These are phyloP conservation scores for Amoebophrya sp. DNA, from an alignment of 169 alveolate genomes.

Conservation along the genomic window DNA sequence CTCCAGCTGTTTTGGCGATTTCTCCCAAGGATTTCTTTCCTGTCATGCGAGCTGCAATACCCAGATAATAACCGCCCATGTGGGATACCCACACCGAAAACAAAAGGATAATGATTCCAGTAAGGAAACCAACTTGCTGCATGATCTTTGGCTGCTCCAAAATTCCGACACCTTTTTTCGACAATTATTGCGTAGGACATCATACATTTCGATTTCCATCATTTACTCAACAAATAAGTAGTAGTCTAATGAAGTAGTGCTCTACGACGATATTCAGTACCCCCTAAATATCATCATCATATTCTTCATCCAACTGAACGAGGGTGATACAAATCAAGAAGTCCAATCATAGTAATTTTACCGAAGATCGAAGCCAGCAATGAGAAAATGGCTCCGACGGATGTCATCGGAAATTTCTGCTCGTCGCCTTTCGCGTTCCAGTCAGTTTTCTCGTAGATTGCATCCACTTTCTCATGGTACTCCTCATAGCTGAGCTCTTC, in stretches of 20 bases:
- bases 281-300: neutral
- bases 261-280: neutral
- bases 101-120: neutral
- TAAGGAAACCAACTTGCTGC: neutral
- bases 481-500: neutral
- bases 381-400: neutral
- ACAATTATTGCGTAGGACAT: neutral
- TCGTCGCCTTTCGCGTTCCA: neutral
- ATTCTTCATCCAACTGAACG: neutral
- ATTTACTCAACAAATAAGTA: neutral
- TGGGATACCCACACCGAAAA: neutral
- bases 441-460: neutral
- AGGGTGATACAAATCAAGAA: neutral
- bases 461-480: neutral
- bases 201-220: neutral
- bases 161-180: slow-evolving; percentile 12
- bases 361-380: neutral
- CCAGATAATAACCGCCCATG: neutral
- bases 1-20: neutral
- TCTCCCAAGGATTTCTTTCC: neutral
- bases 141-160: slow-evolving; percentile 14
- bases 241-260: neutral
- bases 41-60: neutral
- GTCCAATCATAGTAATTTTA: neutral
- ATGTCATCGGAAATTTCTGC: neutral